Evolutionary conservation across 2,329 filamentous ascomycete species (phyloP), one percentile per base, ranked within the genome.

Genomic region (Cytospora mali): DNA sequence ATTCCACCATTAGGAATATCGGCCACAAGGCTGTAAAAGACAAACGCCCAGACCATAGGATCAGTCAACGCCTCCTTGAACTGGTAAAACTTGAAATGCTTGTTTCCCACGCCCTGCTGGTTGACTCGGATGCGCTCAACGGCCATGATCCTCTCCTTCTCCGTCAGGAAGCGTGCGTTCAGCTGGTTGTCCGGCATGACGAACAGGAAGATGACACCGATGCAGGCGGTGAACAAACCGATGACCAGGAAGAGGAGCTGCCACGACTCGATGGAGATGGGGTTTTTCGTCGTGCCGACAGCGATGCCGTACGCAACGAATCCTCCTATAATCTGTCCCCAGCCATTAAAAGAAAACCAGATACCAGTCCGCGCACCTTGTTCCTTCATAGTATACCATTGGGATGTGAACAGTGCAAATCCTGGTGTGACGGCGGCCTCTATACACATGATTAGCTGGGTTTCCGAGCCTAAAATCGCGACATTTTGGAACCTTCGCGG

Each of bases 321-420:
- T 9, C 76, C 76, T 11, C 77, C 77, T 2, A 78, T 55, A 49
- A 79, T 76, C 67, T 77, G 75, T 1, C 72, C 76, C 63, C 72
- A 72, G 27, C 76, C 72, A 58, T 73, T 74, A 76, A 88, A 89
- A 4, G 50, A 82, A 74, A 90, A 90, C 88, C 88, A 91, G 61
- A 90, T 83, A 4, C 82, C 83, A 1, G 83, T 84, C 10, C 88
- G 77, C 0, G 79, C 76, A 1, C 84, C 86, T 75, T 91, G 88
- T 71, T 91, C 88, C 59, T 80, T 79, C 71, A 87, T 87, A 1
- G 89, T 91, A 68, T 90, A 92, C 88, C 88, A 91, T 74, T 90
- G 86, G 4, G 80, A 84, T 1, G 88, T 90, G 67, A 91, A 81
- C 1, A 91, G 77, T 0, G 86, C 84, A 68, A 90, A 90, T 0